phyloP scores from a whole-genome alignment of 495 filamentous ascomycete species.

The Aspergillus affinis region DNA sequence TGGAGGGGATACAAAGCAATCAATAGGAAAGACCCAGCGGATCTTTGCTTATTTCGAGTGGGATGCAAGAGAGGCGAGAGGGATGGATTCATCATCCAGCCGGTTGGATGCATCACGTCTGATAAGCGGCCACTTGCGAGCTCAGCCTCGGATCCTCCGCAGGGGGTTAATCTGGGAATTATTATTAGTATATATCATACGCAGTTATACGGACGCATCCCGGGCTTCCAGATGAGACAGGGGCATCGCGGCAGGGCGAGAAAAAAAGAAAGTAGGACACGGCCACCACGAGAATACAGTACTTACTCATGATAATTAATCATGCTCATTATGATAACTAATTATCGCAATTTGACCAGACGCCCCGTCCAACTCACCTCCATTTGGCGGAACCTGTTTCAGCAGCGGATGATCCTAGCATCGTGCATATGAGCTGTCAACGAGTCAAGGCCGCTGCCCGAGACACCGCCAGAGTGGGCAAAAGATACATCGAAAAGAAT shows the following conservation, averaged over 20 bases:
- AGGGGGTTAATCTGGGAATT: not conserved
- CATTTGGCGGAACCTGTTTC: not conserved
- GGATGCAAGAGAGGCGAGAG: not conserved
- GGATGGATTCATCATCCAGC: not conserved
- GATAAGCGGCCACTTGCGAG: conserved; percentile 9
- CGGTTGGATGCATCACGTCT: conserved; percentile 18
- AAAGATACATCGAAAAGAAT: conserved; percentile 7
- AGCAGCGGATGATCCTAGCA: conserved; percentile 16
- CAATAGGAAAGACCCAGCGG: not conserved
- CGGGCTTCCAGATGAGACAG: not conserved
- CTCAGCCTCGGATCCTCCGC: not conserved
- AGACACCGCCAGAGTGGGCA: conserved; percentile 4
- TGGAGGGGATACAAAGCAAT: not conserved
- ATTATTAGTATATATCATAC: not conserved
- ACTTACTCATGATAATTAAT: no score
- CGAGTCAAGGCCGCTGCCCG: not conserved
- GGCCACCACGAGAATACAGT: not conserved
- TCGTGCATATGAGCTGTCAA: conserved; percentile 19
- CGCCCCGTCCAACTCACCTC: not conserved
- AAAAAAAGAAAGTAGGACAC: not conserved
- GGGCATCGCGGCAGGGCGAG: not conserved
- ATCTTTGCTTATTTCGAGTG: not conserved
- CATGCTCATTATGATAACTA: no score
- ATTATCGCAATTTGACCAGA: not conserved
- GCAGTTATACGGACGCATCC: not conserved